phyloP scores from a whole-genome alignment of 495 filamentous ascomycete species.

The Penicillium fimorum region DNA sequence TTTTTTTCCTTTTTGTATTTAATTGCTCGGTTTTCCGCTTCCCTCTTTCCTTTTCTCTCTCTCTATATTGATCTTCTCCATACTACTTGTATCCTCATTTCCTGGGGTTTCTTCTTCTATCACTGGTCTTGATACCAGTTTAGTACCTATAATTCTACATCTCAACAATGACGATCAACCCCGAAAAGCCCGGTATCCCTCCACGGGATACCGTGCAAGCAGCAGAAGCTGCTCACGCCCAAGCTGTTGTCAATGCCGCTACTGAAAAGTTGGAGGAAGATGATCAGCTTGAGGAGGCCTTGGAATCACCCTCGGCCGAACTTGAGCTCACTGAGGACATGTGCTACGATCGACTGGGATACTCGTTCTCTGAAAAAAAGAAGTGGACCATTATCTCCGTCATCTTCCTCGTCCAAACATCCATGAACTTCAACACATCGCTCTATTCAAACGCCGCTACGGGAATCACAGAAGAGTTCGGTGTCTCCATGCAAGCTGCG shows the following conservation, averaged over 20 bases:
- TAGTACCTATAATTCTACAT: not conserved
- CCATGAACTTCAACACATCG: slow-evolving; percentile 59
- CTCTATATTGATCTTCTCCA: not conserved
- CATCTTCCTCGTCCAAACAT: slow-evolving; percentile 57
- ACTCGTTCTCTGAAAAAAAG: slow-evolving; percentile 46
- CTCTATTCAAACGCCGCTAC: slow-evolving; percentile 54
- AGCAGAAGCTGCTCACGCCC: slow-evolving; percentile 37
- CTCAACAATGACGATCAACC: slow-evolving; percentile 18
- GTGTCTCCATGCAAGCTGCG: slow-evolving; percentile 50
- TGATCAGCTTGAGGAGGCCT: slow-evolving; percentile 31
- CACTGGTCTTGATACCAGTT: slow-evolving; percentile 1
- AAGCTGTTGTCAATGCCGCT: slow-evolving; percentile 24
- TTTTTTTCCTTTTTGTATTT: slow-evolving; percentile 11
- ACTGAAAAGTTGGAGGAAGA: slow-evolving; percentile 28
- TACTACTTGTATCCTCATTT: not conserved
- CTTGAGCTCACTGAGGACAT: slow-evolving; percentile 55
- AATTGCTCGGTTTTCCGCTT: slow-evolving; percentile 11
- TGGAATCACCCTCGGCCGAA: slow-evolving; percentile 24
- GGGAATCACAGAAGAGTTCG: slow-evolving; percentile 50
- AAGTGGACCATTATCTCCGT: slow-evolving; percentile 64
- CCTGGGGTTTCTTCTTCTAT: not conserved
- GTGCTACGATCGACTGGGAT: slow-evolving; percentile 57
- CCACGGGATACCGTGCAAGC: slow-evolving; percentile 30
- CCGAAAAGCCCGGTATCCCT: slow-evolving; percentile 19
- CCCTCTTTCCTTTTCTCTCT: slow-evolving; percentile 16